Evolutionary conservation across 2,329 filamentous ascomycete species (phyloP).

Genomic region (Pseudocercospora cruenta): DNA sequence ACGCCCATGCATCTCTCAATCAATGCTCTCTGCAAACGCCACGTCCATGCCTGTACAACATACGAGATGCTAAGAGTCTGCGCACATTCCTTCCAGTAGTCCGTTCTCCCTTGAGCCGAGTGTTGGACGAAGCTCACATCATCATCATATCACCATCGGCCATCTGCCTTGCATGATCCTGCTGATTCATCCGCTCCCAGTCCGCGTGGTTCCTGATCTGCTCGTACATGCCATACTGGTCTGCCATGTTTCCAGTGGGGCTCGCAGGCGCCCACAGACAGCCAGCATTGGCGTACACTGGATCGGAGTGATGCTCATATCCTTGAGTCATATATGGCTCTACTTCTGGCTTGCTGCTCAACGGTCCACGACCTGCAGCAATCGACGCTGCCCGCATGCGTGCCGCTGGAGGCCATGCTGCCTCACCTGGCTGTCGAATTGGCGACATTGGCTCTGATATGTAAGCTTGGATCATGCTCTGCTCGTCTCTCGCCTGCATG

Average conservation of each 20-base stretch:
- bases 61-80: neutral
- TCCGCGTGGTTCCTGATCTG: slow-evolving; percentile 57
- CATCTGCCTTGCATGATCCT: slow-evolving; percentile 23
- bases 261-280: slow-evolving; percentile 44
- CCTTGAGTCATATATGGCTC: slow-evolving; percentile 86
- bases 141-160: slow-evolving; percentile 38
- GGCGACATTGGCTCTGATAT: slow-evolving; percentile 32
- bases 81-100: neutral
- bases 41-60: slow-evolving; percentile 7
- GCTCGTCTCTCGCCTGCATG: slow-evolving; percentile 24
- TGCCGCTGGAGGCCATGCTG: slow-evolving; percentile 35
- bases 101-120: neutral
- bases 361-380: slow-evolving; percentile 22
- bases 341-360: slow-evolving; percentile 42
- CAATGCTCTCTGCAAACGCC: neutral
- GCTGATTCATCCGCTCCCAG: slow-evolving; percentile 42
- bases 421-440: slow-evolving; percentile 31
- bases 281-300: slow-evolving; percentile 61
- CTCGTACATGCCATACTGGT: slow-evolving; percentile 68
- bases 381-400: slow-evolving; percentile 37
- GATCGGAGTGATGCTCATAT: slow-evolving; percentile 71
- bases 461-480: slow-evolving; percentile 34
- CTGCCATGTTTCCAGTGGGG: slow-evolving; percentile 60
- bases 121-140: slow-evolving; percentile 28
- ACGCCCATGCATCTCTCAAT: neutral